These are phyloP conservation scores for Conticribra guillardii DNA, from an alignment of 108 stramenopile species.

Conservation along the genomic window DNA sequence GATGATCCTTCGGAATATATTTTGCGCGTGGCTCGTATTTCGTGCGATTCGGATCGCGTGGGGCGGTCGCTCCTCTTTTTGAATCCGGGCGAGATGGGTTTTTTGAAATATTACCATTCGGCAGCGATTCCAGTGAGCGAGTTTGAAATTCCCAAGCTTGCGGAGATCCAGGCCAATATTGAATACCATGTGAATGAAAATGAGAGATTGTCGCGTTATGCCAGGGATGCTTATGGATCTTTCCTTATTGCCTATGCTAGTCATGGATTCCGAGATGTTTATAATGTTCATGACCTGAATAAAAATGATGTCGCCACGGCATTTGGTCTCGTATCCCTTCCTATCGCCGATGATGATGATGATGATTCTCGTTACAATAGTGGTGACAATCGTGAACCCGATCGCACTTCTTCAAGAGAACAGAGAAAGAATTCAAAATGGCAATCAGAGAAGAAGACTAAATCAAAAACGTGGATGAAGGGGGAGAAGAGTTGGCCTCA, in stretches of 20 bases:
- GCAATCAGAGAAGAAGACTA: slow-evolving; percentile 24
- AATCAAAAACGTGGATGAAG: slow-evolving; percentile 44
- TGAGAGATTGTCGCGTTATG: slow-evolving; percentile 13
- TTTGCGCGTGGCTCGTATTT: slow-evolving; percentile 37
- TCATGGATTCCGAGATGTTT: slow-evolving; percentile 46
- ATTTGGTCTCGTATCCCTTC: slow-evolving; percentile 25
- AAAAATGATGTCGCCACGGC: slow-evolving; percentile 43
- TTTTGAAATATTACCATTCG: slow-evolving; percentile 49
- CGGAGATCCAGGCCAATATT: slow-evolving; percentile 34
- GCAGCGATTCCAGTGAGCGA: slow-evolving; percentile 44
- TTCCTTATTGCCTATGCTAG: slow-evolving; percentile 44
- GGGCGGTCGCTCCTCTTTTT: slow-evolving; percentile 41
- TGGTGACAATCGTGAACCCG: slow-evolving; percentile 1
- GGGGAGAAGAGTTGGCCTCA: slow-evolving; percentile 51
- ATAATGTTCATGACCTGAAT: slow-evolving; percentile 55
- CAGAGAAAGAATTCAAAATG: slow-evolving; percentile 8
- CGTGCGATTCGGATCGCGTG: slow-evolving; percentile 44
- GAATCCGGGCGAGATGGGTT: slow-evolving; percentile 46
- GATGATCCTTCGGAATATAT: slow-evolving; percentile 52
- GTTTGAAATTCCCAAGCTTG: slow-evolving; percentile 42
- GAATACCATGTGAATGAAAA: slow-evolving; percentile 30
- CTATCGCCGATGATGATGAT: background rate
- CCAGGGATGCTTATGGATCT: slow-evolving; percentile 39
- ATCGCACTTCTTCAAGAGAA: background rate
- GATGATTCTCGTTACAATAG: slow-evolving; percentile 30